Evolutionary conservation across 768 basidiomycete genomes (phyloP).

Genomic region (Leccinum uliginosum): DNA sequence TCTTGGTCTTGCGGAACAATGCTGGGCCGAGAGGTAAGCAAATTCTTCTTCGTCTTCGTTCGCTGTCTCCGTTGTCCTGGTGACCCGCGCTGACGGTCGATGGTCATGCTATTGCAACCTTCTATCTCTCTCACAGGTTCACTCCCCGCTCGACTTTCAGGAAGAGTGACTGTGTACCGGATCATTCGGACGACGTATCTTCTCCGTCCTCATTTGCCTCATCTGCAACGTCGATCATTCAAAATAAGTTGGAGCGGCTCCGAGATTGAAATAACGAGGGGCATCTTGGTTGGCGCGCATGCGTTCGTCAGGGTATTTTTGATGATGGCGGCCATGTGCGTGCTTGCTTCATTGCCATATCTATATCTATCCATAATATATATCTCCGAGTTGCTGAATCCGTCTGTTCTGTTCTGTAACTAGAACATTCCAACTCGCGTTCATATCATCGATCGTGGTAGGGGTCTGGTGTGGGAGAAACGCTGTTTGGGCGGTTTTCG

Average conservation of each 20-base stretch:
- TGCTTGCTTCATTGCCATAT: too few relatives aligned
- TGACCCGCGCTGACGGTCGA: neutral
- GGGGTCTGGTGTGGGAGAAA: conserved; percentile 68
- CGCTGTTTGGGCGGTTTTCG: conserved; percentile 50
- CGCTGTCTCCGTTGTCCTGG: neutral
- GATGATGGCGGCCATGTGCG: conserved; percentile 75
- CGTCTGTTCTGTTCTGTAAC: neutral
- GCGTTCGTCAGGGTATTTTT: conserved; percentile 53
- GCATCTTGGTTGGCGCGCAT: conserved; percentile 54
- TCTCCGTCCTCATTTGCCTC: neutral
- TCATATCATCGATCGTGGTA: conserved; percentile 51
- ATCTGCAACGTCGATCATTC: neutral
- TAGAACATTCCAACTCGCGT: conserved; percentile 66
- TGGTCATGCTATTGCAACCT: neutral
- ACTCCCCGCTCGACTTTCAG: conserved; percentile 18
- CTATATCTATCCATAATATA: too few relatives aligned
- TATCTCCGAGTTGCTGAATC: neutral
- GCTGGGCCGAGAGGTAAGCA: conserved; percentile 55
- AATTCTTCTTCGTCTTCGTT: neutral
- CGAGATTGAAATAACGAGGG: conserved; percentile 59
- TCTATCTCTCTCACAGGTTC: neutral
- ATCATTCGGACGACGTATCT: conserved; percentile 17
- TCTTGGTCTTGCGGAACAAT: conserved; percentile 48
- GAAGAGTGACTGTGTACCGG: conserved; percentile 29
- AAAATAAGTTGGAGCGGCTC: conserved; percentile 21